These are phyloP conservation scores for Polytolypa hystricis DNA, from an alignment of 2,329 filamentous ascomycete species.

Conservation along the genomic window DNA sequence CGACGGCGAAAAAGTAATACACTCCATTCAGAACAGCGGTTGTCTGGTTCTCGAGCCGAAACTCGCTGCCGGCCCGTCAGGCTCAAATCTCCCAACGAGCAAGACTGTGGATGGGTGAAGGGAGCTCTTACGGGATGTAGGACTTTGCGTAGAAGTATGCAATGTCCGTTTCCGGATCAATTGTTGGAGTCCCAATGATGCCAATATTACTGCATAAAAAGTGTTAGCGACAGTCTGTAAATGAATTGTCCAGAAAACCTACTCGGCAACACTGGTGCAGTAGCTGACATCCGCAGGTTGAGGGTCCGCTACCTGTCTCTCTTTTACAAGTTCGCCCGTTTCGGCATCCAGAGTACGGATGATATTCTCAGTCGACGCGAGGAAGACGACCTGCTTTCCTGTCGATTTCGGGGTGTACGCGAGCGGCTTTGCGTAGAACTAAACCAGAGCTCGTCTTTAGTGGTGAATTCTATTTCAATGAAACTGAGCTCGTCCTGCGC, in stretches of 20 bases:
- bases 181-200: background rate
- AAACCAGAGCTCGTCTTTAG: too few species aligned
- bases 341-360: background rate
- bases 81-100: background rate
- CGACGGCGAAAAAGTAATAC: background rate
- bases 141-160: slow-evolving; percentile 2
- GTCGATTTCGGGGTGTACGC: background rate
- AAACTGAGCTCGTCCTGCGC: too few species aligned
- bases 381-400: background rate
- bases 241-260: background rate
- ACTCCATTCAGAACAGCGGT: background rate
- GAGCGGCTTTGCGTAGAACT: background rate
- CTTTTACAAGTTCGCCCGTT: background rate
- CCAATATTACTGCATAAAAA: background rate
- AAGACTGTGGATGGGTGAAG: background rate
- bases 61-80: background rate
- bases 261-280: background rate
- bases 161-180: background rate
- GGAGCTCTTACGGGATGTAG: background rate
- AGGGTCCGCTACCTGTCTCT: background rate
- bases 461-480: too few species aligned
- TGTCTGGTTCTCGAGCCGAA: background rate
- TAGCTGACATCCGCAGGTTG: background rate
- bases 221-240: background rate
- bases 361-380: background rate